phyloP scores from a whole-genome alignment of 2,329 filamentous ascomycete genomes.

The Alternaria sp. region DNA sequence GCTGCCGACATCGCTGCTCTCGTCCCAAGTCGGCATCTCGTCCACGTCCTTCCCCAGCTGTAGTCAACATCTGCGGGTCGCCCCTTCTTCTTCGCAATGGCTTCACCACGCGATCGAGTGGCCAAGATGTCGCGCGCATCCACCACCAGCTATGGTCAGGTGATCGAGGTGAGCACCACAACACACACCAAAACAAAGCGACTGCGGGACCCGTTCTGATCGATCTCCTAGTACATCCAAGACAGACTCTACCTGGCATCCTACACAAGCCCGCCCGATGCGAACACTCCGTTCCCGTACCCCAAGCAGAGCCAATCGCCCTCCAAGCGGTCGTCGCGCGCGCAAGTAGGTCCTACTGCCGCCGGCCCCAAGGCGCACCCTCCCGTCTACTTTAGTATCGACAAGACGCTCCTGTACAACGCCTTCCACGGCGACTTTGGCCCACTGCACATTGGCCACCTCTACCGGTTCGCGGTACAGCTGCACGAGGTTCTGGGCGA shows the following conservation, averaged over 20 bases:
- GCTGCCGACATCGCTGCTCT: constrained; percentile 21
- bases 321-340: constrained; percentile 75
- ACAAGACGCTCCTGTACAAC: constrained; percentile 93
- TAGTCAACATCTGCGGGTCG: constrained; percentile 13
- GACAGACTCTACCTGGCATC: constrained; percentile 95
- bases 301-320: constrained; percentile 70
- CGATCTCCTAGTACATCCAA: constrained; percentile 50
- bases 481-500: constrained; percentile 95
- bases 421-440: constrained; percentile 99
- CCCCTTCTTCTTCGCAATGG: constrained; percentile 27
- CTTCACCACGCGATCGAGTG: constrained; percentile 36
- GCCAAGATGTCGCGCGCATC: constrained; percentile 41
- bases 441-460: constrained; percentile 93
- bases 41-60: constrained; percentile 22
- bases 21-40: constrained; percentile 22
- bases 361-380: constrained; percentile 61
- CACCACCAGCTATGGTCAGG: constrained; percentile 73
- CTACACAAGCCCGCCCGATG: constrained; percentile 81
- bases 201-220: constrained; percentile 16
- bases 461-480: constrained; percentile 94
- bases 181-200: constrained; percentile 33
- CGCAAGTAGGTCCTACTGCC: constrained; percentile 64
- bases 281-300: constrained; percentile 86
- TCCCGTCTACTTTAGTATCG: constrained; percentile 94
- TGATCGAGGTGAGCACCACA: constrained; percentile 85